Evolutionary conservation across 768 basidiomycete species (phyloP).

Genomic region (Phylloporus sp.): DNA sequence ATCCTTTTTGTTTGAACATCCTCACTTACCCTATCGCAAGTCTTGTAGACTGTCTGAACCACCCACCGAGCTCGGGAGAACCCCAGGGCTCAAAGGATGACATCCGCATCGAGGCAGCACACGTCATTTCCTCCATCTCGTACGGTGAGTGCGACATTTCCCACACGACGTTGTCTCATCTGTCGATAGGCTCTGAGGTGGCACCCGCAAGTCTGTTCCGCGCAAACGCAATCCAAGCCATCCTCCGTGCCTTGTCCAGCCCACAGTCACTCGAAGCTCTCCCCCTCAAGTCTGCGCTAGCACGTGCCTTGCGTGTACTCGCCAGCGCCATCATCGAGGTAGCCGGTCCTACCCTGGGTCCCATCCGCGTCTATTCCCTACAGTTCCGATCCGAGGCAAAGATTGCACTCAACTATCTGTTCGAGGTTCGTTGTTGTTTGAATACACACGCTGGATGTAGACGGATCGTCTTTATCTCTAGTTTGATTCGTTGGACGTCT

Average conservation of each 20-base stretch:
- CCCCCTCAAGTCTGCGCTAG: slow-evolving; percentile 51
- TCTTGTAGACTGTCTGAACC: slow-evolving; percentile 59
- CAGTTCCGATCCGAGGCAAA: slow-evolving; percentile 50
- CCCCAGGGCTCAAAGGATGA: slow-evolving; percentile 43
- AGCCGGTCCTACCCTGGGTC: slow-evolving; percentile 68
- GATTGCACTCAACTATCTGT: slow-evolving; percentile 54
- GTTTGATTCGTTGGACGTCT: slow-evolving; percentile 61
- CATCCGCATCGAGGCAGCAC: slow-evolving; percentile 67
- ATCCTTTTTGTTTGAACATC: background rate
- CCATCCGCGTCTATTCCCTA: slow-evolving; percentile 36
- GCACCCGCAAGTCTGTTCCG: slow-evolving; percentile 56
- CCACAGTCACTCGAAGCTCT: slow-evolving; percentile 32
- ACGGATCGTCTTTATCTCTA: slow-evolving; percentile 20
- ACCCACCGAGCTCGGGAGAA: slow-evolving; percentile 30
- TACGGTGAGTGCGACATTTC: slow-evolving; percentile 43
- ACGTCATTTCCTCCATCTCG: slow-evolving; percentile 69
- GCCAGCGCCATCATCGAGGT: slow-evolving; percentile 60
- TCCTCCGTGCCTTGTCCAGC: slow-evolving; percentile 58
- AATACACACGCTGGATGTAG: background rate
- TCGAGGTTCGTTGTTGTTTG: slow-evolving; percentile 42
- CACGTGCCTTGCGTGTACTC: slow-evolving; percentile 60
- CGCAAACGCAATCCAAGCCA: slow-evolving; percentile 53
- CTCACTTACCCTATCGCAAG: slow-evolving; percentile 36
- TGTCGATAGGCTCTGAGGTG: slow-evolving; percentile 51
- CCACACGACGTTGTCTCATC: background rate